Conservation (phyloP, 805 yeast genomes). For the Candida schatavii region DNA sequence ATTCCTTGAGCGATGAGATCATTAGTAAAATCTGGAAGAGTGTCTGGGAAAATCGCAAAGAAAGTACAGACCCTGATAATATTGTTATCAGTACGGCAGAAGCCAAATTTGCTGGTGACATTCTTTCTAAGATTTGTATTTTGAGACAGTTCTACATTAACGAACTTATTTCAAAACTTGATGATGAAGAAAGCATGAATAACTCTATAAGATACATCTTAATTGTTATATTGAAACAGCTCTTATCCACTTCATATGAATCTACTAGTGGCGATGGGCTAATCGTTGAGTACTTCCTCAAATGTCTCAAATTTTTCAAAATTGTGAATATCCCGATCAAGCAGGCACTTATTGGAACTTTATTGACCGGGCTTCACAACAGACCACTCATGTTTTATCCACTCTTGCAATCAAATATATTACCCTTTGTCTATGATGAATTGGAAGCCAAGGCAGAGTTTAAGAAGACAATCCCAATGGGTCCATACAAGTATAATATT, state of each 20-base stretch:
- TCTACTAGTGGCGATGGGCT: constrained; percentile 9
- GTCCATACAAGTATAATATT: constrained; percentile 80
- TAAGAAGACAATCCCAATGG: constrained; percentile 70
- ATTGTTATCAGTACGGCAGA: constrained; percentile 14
- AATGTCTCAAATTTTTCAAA: constrained; percentile 21
- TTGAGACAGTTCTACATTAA: constrained; percentile 13
- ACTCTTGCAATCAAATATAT: constrained; percentile 37
- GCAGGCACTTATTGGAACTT: constrained; percentile 56
- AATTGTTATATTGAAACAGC: constrained; percentile 33
- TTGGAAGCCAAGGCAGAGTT: constrained; percentile 53
- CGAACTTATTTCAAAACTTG: constrained; percentile 13
- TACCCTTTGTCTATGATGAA: constrained; percentile 54
- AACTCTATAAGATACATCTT: constrained; percentile 24
- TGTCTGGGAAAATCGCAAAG: constrained; percentile 10
- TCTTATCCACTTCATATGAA: constrained; percentile 12
- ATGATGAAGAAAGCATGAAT: constrained; percentile 9
- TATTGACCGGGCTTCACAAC: constrained; percentile 59
- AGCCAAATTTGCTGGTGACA: constrained; percentile 35
- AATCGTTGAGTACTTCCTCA: constrained; percentile 13
- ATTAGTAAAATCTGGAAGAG: constrained; percentile 23
- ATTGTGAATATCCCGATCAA: constrained; percentile 49
- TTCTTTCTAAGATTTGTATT: constrained; percentile 26
- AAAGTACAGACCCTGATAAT: background rate
- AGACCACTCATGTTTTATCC: constrained; percentile 47
- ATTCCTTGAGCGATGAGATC: constrained; percentile 16